phyloP scores from a whole-genome alignment of 331 rosid genomes.

The Quercus lobata region DNA sequence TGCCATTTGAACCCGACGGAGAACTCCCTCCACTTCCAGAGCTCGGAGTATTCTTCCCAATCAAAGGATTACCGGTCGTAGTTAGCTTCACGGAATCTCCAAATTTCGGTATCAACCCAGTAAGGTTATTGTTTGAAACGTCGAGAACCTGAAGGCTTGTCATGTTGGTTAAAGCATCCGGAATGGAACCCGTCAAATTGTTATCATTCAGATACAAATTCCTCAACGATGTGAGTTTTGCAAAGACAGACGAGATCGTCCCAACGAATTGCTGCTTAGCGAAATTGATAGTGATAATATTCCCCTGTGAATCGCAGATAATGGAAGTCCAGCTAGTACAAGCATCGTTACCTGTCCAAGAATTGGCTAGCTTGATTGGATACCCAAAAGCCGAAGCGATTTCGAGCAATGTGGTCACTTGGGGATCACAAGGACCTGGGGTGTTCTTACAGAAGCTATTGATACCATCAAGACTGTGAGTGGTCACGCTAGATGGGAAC shows the following conservation, averaged over 20 bases:
- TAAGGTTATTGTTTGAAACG: constrained; percentile 56
- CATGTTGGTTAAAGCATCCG: constrained; percentile 35
- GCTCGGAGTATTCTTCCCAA: constrained; percentile 39
- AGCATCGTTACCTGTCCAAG: constrained; percentile 51
- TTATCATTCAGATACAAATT: constrained; percentile 42
- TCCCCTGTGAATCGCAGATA: constrained; percentile 37
- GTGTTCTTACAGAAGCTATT: constrained; percentile 48
- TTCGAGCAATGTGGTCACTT: constrained; percentile 50
- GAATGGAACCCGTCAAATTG: constrained; percentile 54
- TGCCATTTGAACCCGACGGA: constrained; percentile 16
- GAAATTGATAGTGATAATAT: constrained; percentile 34
- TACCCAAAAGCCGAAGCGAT: constrained; percentile 50
- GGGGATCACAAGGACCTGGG: constrained; percentile 50
- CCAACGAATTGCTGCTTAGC: constrained; percentile 37
- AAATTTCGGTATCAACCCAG: constrained; percentile 57
- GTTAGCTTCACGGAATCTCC: constrained; percentile 34
- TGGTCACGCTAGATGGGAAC: constrained; percentile 25
- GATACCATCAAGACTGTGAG: constrained; percentile 19
- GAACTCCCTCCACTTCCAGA: constrained; percentile 27
- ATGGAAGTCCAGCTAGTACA: constrained; percentile 47
- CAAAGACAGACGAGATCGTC: constrained; percentile 61
- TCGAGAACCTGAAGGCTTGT: constrained; percentile 46
- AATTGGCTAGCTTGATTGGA: constrained; percentile 41
- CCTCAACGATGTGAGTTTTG: constrained; percentile 49
- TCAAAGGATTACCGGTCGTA: constrained; percentile 44